Evolutionary conservation across 306 rosid species (phyloP), one percentile per base, ranked within the genome.

Genomic region (Alnus rubra): DNA sequence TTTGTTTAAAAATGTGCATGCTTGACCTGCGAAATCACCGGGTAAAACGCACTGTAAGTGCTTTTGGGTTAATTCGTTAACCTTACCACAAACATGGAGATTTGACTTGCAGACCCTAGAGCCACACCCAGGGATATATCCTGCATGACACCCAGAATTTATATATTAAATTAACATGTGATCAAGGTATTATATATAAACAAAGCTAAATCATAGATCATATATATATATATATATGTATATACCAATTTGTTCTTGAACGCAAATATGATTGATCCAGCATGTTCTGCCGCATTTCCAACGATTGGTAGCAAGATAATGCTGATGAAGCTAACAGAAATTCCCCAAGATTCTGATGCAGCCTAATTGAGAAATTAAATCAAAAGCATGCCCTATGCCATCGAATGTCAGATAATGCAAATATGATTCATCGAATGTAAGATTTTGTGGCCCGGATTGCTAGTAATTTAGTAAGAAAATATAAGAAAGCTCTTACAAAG

Each of bases 281-380:
- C 98, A 70, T 94, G 98, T 71, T 94, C 98, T 39, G 98, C 98
- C 2, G 98, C 98, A 58, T 95, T 95, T 77, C 98, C 97, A 72
- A 95, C 98, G 35, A 95, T 91, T n/a, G 98, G 98, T 8, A 95
- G 92, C 92, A 95, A 80, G 68, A 95, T 95, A 73, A 95, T 87
- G 89, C 97, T 90, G 15, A 95, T 80, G 84, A 95, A 95, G 87
- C 98, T 90, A 10, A 95, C 93, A 2, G 98, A 91, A 80, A 95
- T 88, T 13, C 97, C 98, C 98, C 98, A 94, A 39, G 98, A 86
- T 76, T 88, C 93, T 54, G 98, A 90, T 71, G 98, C 98, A 82
- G 92, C 93, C 98, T 92, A 79, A 28, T 76, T 53, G 28, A 56
- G 5, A 44, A 11, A 67, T 39, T 39, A 39, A 71, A 48, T 47